These are phyloP conservation scores for Lecanicillium sp. DNA, from an alignment of 2,329 filamentous ascomycete species.

Conservation along the genomic window DNA sequence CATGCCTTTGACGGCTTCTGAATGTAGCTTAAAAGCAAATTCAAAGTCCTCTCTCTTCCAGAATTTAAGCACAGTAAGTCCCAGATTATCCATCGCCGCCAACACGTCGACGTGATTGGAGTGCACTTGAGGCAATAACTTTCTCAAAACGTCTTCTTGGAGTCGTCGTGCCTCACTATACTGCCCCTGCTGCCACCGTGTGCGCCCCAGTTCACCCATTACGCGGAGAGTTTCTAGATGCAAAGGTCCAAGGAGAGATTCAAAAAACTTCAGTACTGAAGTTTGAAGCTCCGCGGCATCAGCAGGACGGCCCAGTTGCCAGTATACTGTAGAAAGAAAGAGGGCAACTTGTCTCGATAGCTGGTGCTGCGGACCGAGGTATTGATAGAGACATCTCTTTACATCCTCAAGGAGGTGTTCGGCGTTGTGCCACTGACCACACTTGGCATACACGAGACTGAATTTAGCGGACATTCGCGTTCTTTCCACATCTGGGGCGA, in stretches of 20 bases:
- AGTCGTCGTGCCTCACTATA: background rate
- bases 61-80: conserved; percentile 3
- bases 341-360: no score
- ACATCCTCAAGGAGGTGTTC: no score
- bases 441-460: conserved; percentile 1
- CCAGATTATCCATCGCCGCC: conserved; percentile 3
- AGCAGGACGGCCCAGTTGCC: no score
- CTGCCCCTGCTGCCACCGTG: conserved; percentile 6
- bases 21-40: background rate
- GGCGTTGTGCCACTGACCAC: background rate
- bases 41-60: conserved; percentile 1
- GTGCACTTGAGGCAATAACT: background rate
- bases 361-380: no score
- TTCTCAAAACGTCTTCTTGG: conserved; percentile 1
- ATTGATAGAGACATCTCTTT: no score
- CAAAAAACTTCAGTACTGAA: no score
- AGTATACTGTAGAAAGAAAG: no score
- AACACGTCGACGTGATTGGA: background rate
- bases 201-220: conserved; percentile 3
- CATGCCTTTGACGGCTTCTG: background rate
- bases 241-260: no score
- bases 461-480: conserved; percentile 6
- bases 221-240: conserved; percentile 2
- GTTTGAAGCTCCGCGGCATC: no score
- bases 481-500: background rate